Base-by-base conservation (phyloP, 768 basidiomycete species). In the Mycena epipterygia region DNA sequence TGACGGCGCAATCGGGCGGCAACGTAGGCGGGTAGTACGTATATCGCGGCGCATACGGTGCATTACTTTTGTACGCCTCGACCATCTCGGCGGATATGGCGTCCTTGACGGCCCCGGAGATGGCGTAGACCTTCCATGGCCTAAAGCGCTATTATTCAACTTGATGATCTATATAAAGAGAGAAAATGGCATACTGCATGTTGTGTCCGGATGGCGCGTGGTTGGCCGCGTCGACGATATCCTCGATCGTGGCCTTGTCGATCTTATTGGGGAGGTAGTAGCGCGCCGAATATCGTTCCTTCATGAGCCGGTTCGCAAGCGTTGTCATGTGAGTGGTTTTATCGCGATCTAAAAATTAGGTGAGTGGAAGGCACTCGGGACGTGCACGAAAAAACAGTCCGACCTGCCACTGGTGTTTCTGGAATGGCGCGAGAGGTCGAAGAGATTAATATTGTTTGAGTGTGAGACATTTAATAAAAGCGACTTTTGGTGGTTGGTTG, bases 101-200 rank as follows among this genome's bases (percentile, higher is more conserved):
- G 23, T 72, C 61, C 44, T 66, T 69, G 21, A 67, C 42, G 21
- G 30, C 14, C 11, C 74, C 71, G 17, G 68, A 23, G 23, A 74
- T 21, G 42, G 44, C 49, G 37, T 74, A 70, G 35, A 74, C 74
- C n/a, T 70, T 74, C 71, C 71, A 74, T 2, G 74, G 71, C 37
- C 74, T 74, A 29, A 49, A 29, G 13, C 11, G 14, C 27, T 25
- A 49, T 12, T 11, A 17, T 29, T 44, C 7, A 21, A 44, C 19
- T n/a, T 44, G 6, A n/a, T n/a, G 25, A 27, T 16, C 14, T 25
- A 30, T 5, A n/a, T n/a, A 17, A 16, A 8, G 2, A 19, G 17
- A 21, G 30, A 30, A 30, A 5, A 17, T 7, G 3, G 42, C 68
- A 21, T 58, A 73, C 68, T 73, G 72, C 46, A 63, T 66, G 55